Evolutionary conservation across 306 rosid species (phyloP), one percentile per base, ranked within the genome.

Genomic region (Corylus heterophylla): DNA sequence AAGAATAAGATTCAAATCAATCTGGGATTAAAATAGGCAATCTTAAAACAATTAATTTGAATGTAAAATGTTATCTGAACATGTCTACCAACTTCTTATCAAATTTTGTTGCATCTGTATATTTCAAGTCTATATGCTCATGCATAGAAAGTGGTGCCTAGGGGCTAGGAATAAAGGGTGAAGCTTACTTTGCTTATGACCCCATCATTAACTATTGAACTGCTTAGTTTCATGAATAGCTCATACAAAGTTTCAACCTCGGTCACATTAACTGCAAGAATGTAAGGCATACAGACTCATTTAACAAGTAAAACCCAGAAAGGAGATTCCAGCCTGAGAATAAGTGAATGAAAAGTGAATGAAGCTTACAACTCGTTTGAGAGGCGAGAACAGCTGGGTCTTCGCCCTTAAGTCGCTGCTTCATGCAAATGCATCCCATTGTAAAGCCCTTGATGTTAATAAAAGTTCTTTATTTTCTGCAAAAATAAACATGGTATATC

Each of bases 181-280:
- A 13, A 17, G 47, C 84, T 81, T 84, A 89, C 93, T 83, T 87
- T 91, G 85, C 86, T 84, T 45, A 89, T 86, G 48, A 86, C 66
- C 50, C 88, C 87, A 50, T 91, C 91, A 83, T 87, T 90, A 59
- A 79, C 83, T 27, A 83, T 67, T 42, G 87, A 89, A 76, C 86
- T 91, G 81, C 91, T 87, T 54, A 87, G 79, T 80, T 83, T 87
- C 82, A 75, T 81, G 85, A 89, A 87, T 48, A 87, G 83, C 82
- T 86, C 87, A 52, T 87, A 55, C 84, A 91, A 77, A 44, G 76
- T 82, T 82, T 89, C 85, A 69, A 87, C 69, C 42, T 89, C 89
- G 39, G 71, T 74, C 49, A 81, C 37, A 47, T 54, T 81, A 75
- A 91, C 91, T 86, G 89, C 71, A 78, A 73, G 12, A 51, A 44